phyloP scores from a whole-genome alignment of 176 grass and related monocot genomes.

The Phragmites australis region DNA sequence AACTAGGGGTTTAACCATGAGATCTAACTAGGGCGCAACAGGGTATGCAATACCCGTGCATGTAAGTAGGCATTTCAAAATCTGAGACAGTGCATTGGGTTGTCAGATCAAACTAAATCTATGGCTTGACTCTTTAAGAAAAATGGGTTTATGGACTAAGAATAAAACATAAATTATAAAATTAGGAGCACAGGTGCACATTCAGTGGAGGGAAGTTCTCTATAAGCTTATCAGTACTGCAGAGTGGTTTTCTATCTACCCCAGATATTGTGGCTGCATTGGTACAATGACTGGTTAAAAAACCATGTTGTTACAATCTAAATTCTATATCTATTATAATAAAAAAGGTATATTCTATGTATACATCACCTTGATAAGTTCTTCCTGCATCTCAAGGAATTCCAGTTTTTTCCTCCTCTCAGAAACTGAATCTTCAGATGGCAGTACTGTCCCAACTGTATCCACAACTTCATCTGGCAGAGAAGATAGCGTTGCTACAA shows the following conservation, averaged over 20 bases:
- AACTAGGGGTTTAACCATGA: constrained; percentile 3
- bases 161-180: neutral
- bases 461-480: constrained; percentile 99
- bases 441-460: constrained; percentile 89
- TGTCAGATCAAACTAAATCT: constrained; percentile 16
- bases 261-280: constrained; percentile 29
- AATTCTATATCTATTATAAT: constrained; percentile 17
- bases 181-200: neutral
- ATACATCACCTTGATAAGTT: constrained; percentile 91
- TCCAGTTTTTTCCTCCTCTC: constrained; percentile 91
- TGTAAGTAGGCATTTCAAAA: constrained; percentile 6
- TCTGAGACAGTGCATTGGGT: neutral
- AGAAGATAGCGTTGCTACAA: constrained; percentile 98
- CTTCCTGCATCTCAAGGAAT: constrained; percentile 99
- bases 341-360: no score
- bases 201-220: constrained; percentile 8
- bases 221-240: constrained; percentile 15
- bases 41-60: neutral
- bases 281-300: constrained; percentile 15
- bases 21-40: constrained; percentile 9
- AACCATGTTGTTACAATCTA: constrained; percentile 21
- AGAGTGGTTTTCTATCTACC: constrained; percentile 8
- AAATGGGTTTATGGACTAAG: constrained; percentile 17
- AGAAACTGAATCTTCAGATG: constrained; percentile 96
- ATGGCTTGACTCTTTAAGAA: constrained; percentile 7